phyloP scores from a whole-genome alignment of 2,329 filamentous ascomycete species.

The Diaporthe citri region DNA sequence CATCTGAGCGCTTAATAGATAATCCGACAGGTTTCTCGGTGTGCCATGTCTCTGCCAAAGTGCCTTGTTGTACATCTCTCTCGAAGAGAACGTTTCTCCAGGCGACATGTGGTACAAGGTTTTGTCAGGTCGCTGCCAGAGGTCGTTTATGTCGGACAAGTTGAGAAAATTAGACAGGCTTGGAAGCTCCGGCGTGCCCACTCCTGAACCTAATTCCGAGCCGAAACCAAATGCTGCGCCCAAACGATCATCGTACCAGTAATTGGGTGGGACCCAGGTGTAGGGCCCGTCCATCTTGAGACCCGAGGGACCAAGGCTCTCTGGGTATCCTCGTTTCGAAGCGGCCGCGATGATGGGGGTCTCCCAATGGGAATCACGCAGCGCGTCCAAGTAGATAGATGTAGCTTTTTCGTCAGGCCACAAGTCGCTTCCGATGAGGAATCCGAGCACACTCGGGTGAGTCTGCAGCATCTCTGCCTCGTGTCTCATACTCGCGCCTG shows the following conservation, averaged over 20 bases:
- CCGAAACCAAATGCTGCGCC: conserved; percentile 74
- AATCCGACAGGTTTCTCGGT: conserved; percentile 66
- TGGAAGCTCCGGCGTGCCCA: conserved; percentile 70
- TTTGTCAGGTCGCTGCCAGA: conserved; percentile 68
- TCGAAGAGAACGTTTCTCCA: conserved; percentile 66
- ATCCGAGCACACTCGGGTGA: conserved; percentile 70
- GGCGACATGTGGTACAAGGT: conserved; percentile 72
- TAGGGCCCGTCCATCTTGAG: conserved; percentile 78
- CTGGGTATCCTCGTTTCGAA: conserved; percentile 65
- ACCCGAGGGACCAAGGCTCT: conserved; percentile 65
- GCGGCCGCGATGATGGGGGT: conserved; percentile 70
- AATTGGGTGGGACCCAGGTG: conserved; percentile 75
- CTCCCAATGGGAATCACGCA: conserved; percentile 65
- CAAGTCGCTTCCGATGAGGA: conserved; percentile 72
- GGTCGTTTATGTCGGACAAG: conserved; percentile 61
- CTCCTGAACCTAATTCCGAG: conserved; percentile 71
- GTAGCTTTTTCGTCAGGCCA: conserved; percentile 72
- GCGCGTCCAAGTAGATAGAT: conserved; percentile 62
- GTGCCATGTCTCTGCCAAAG: conserved; percentile 65
- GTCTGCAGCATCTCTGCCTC: conserved; percentile 71
- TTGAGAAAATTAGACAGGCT: conserved; percentile 68
- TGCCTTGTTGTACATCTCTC: conserved; percentile 69
- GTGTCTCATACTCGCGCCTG: conserved; percentile 67
- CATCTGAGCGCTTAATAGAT: conserved; percentile 70
- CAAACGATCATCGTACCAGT: conserved; percentile 68